Conservation (phyloP, 805 yeast genomes). For the Ogataea angusta region DNA sequence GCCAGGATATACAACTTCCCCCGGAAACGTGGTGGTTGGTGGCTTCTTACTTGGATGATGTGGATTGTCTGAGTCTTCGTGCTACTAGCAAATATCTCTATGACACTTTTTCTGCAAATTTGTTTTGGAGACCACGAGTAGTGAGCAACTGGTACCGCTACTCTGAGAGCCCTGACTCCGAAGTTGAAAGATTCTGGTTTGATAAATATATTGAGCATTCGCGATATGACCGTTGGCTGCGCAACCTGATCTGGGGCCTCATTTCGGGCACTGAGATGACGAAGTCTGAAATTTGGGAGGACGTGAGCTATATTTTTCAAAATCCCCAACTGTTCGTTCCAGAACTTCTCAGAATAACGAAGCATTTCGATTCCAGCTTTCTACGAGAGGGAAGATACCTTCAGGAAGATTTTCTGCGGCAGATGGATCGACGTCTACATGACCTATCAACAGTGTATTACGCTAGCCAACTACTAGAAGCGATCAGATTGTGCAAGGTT, state of each 20-base stretch:
- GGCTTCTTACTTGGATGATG: slow-evolving; percentile 2
- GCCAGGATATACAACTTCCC: slow-evolving; percentile 10
- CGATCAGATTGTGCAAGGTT: slow-evolving; percentile 10
- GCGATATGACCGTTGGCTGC: neutral
- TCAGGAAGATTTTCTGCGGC: slow-evolving; percentile 1
- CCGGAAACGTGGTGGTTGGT: slow-evolving; percentile 24
- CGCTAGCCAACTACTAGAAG: slow-evolving; percentile 21
- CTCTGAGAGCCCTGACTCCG: neutral
- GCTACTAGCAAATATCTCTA: slow-evolving; percentile 5
- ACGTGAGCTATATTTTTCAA: neutral
- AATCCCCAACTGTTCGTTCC: slow-evolving; percentile 16
- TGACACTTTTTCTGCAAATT: slow-evolving; percentile 11
- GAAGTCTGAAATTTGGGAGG: neutral
- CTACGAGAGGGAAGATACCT: neutral
- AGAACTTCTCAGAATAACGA: slow-evolving; percentile 16
- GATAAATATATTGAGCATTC: neutral
- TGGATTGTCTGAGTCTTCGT: slow-evolving; percentile 15
- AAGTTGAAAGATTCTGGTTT: neutral
- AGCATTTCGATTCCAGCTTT: slow-evolving; percentile 15
- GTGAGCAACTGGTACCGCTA: neutral
- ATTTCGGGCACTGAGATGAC: neutral
- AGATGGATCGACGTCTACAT: slow-evolving; percentile 7
- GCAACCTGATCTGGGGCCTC: neutral
- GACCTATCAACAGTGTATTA: slow-evolving; percentile 15
- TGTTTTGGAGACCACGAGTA: slow-evolving; percentile 22